A percentile compares a stretch with the other conserved stretches of the same genome.
phyloP scores from a whole-genome alignment of 1,139 yeast genomes.

The Candida freyschussii region DNA sequence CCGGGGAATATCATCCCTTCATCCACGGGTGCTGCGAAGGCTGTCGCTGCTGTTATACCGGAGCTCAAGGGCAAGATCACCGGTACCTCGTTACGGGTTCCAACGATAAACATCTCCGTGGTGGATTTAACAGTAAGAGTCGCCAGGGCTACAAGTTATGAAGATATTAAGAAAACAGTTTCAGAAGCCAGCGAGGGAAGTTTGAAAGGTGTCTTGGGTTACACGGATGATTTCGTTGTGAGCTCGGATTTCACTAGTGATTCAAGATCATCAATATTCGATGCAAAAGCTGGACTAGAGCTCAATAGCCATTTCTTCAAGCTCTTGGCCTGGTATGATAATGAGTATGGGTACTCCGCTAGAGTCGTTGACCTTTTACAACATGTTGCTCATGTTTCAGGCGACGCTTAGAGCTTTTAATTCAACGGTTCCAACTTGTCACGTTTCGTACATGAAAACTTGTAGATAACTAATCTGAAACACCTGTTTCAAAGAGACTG shows the following conservation, averaged over 20 bases:
- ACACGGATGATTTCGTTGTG: slow-evolving; percentile 84
- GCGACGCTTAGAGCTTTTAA: no score
- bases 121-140: slow-evolving; percentile 71
- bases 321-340: slow-evolving; percentile 85
- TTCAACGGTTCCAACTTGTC: no score
- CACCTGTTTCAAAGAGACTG: not conserved
- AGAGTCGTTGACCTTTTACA: slow-evolving; percentile 84
- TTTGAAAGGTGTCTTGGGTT: slow-evolving; percentile 72
- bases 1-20: slow-evolving; percentile 89
- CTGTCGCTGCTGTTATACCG: slow-evolving; percentile 87
- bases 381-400: slow-evolving; percentile 54
- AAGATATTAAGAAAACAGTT: slow-evolving; percentile 66
- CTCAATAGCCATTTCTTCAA: slow-evolving; percentile 82
- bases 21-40: slow-evolving; percentile 90
- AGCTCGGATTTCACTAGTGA: slow-evolving; percentile 80
- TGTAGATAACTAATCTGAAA: no score
- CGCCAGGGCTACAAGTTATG: slow-evolving; percentile 66
- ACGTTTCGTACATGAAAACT: no score
- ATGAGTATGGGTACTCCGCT: slow-evolving; percentile 87
- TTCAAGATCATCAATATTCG: slow-evolving; percentile 73
- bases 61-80: slow-evolving; percentile 82
- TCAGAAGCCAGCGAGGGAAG: slow-evolving; percentile 69
- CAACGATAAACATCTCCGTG: slow-evolving; percentile 84
- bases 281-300: slow-evolving; percentile 81
- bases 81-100: slow-evolving; percentile 87